phyloP scores from a whole-genome alignment of 768 basidiomycete genomes.

The Cantharellus cinnabarinus region DNA sequence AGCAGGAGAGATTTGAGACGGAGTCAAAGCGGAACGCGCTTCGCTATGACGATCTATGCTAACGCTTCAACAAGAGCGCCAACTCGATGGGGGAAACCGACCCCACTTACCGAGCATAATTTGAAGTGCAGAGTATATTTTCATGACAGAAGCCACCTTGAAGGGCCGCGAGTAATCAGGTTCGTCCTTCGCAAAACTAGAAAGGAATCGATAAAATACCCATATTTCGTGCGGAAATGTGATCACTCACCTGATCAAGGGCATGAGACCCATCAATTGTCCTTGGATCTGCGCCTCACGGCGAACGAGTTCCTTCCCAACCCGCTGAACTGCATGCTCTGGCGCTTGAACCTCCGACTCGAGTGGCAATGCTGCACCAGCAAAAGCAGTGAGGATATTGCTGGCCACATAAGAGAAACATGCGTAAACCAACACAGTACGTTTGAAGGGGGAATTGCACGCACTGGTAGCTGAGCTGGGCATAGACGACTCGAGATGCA shows the following conservation, averaged over 20 bases:
- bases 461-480: background rate
- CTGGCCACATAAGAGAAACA: conserved; percentile 6
- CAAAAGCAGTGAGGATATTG: conserved; percentile 12
- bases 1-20: background rate
- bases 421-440: too few species aligned
- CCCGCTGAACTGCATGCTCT: conserved; percentile 5
- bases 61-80: too few species aligned
- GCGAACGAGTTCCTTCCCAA: conserved; percentile 11
- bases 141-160: conserved; percentile 5
- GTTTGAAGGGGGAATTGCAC: background rate
- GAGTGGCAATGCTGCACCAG: conserved; percentile 7
- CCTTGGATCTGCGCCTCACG: conserved; percentile 13
- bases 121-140: conserved; percentile 12
- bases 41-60: background rate
- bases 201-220: background rate
- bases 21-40: background rate
- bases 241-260: conserved; percentile 10
- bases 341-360: conserved; percentile 9
- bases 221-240: background rate
- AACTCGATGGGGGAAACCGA: background rate
- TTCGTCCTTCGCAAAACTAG: conserved; percentile 13
- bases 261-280: conserved; percentile 11
- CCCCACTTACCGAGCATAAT: conserved; percentile 9
- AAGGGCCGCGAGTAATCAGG: conserved; percentile 11
- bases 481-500: background rate